Evolutionary conservation across 75 land plant species (phyloP), one percentile per base, ranked within the genome.

Genomic region (Selaginella moellendorffii): DNA sequence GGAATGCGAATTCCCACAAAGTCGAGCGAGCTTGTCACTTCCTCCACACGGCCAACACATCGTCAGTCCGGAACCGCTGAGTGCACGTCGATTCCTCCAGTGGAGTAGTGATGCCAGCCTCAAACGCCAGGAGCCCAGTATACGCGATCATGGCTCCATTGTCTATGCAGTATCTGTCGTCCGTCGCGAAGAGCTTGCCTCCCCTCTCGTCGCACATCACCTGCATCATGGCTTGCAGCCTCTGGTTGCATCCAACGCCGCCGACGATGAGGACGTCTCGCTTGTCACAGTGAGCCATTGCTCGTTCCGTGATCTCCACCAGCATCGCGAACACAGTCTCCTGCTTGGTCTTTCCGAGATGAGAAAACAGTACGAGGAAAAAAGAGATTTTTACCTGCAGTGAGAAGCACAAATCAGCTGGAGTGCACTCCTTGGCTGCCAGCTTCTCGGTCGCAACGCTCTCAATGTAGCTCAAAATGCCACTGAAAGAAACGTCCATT

Each of bases 121-220:
- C 87, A 79, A 61, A 86, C 26, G 85, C 90, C 65, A 93, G 85
- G 24, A 93, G 85, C 61, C 98, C 98, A 22, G 98, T 88, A 63
- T 89, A 93, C 29, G 98, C 98, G 61, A 93, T 93, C 98, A 93
- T 93, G 2, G 98, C 98, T 29, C 98, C 98, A 71, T 93, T 93
- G 64, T 93, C 98, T 68, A 93, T 70, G 54, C 98, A 93, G 54
- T 93, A 93, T 27, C 98, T 68, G 29, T 93, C 98, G 73, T 93
- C 98, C 0, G 96, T 93, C 31, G 98, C 83, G 70, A 76, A 93
- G 27, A 93, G 71, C 53, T 53, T 76, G 19, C 96, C 98, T 14
- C 90, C 90, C 52, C 98, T 79, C 72, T 93, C 98, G 23, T 78
- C 72, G 64, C 98, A 93, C 98, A 93, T 93, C 29, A 65, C 78